Evolutionary conservation across 371 early-diverging fungal genomes (phyloP), one percentile per base, ranked within the genome.

Genomic region (Actinomortierella ambigua): DNA sequence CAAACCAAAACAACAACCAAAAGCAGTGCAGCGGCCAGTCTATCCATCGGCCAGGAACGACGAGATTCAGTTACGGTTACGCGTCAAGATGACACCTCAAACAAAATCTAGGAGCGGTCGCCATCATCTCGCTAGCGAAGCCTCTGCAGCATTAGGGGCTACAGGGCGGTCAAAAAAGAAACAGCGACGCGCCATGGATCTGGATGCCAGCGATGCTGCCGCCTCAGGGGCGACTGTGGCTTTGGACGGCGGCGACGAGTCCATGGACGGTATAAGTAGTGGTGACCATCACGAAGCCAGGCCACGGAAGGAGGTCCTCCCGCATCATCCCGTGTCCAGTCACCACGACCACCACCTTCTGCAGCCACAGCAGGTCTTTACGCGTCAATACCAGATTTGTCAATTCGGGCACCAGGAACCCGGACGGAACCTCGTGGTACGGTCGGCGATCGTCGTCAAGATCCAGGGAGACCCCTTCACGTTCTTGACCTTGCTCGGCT

Each of bases 401-500:
- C 75, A 73, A 23, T 73, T 60, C 43, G 75, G 75, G 11, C 67
- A 73, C 26, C 75, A 63, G 26, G 75, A 73, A 39, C 75, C 75
- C 1, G 75, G 75, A 28, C 59, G 67, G 34, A 73, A 60, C 22
- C 51, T 73, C 34, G 58, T 73, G 39, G 75, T 73, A 2, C 63
- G 75, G 40, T 73, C 75, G 1, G 75, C 68, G 5, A 73, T 73
- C 51, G 24, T 73, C 44, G 67, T 71, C 57, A 71, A 66, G 50
- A 65, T 71, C 23, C 73, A 71, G 29, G 73, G 73, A 0, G 73
- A 71, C 39, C 66, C 73, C 2, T 66, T 71, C 40, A 57, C 63
- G 1, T 71, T 71, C 48, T 26, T 71, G 15, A 56, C 66, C 4
- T 41, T 71, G 11, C 67, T 71, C 6, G 73, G 73, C 9, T 5